A percentile compares a stretch with the other conserved stretches of the same genome.
Conservation (phyloP, 352 stramenopile species). For the Elongisporangium anandrum region DNA sequence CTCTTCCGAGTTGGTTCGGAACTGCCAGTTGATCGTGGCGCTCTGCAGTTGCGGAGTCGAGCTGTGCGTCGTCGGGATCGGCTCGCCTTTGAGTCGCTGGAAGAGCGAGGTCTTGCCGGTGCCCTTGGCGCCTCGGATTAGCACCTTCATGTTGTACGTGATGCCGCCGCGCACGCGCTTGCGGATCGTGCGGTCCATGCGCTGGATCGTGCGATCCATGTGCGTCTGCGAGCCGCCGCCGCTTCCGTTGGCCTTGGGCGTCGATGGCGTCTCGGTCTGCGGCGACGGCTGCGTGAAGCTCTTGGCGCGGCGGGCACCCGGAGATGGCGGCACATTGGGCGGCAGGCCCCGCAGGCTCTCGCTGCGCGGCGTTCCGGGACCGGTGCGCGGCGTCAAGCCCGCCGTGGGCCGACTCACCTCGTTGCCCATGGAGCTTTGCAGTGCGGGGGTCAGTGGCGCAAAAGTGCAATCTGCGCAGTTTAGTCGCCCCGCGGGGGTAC, state of each 20-base stretch:
- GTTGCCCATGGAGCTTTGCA: conserved; percentile 36
- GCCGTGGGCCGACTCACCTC: conserved; percentile 37
- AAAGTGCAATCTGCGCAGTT: not conserved
- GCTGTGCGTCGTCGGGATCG: conserved; percentile 62
- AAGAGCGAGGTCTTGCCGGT: conserved; percentile 89
- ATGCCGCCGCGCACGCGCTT: conserved; percentile 72
- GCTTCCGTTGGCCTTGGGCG: not conserved
- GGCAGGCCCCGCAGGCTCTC: conserved; percentile 5
- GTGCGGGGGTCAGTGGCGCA: not conserved
- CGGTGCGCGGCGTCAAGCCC: conserved; percentile 16
- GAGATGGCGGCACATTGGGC: conserved; percentile 17
- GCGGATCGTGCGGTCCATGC: conserved; percentile 81
- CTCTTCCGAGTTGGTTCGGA: conserved; percentile 60
- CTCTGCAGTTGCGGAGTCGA: conserved; percentile 85
- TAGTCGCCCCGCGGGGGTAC: not conserved
- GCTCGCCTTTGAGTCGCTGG: conserved; percentile 73
- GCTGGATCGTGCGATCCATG: conserved; percentile 66
- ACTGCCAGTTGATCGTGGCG: conserved; percentile 86
- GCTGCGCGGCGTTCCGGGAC: not conserved
- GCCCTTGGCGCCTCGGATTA: conserved; percentile 77
- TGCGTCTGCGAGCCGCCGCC: conserved; percentile 5
- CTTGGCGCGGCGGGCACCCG: conserved; percentile 24
- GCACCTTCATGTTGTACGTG: conserved; percentile 92
- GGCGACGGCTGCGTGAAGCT: conserved; percentile 37
- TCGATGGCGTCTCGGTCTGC: conserved; percentile 7